Conservation (phyloP, 1,284 basidiomycete species). For the Polyporus tsugae region DNA sequence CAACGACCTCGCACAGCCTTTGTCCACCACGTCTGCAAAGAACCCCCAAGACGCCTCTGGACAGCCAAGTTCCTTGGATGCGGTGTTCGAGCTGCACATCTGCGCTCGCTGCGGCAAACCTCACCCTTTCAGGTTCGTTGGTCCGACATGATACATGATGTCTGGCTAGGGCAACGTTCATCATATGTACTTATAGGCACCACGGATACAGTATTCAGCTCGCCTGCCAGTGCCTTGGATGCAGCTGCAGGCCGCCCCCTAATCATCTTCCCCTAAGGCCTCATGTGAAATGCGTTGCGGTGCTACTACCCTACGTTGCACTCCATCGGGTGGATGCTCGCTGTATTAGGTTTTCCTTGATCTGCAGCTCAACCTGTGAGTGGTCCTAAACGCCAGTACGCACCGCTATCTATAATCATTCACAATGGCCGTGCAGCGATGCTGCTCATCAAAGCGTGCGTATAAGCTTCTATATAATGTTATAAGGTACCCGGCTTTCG, state of each 20-base stretch:
- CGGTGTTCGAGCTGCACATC: slow-evolving; percentile 13
- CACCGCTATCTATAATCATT: neutral
- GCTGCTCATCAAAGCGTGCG: neutral
- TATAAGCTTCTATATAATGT: neutral
- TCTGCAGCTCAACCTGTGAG: neutral
- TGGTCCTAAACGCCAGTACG: neutral
- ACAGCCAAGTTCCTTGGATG: slow-evolving; percentile 11
- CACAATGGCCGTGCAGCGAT: neutral
- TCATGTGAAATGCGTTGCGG: neutral
- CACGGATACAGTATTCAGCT: neutral
- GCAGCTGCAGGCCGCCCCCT: neutral
- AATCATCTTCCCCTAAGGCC: neutral
- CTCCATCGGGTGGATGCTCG: neutral
- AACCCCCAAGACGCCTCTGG: neutral
- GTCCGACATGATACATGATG: neutral
- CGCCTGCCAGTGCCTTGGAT: neutral
- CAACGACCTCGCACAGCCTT: slow-evolving; percentile 13
- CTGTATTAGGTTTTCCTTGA: neutral
- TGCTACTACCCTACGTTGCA: neutral
- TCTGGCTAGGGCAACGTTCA: neutral
- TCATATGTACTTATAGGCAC: neutral
- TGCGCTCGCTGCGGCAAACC: neutral
- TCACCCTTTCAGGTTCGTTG: neutral
- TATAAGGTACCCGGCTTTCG: neutral
- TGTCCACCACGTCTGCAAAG: slow-evolving; percentile 17